Evolutionary conservation across 495 filamentous ascomycete species (phyloP).

Genomic region (Trichoderma virens): DNA sequence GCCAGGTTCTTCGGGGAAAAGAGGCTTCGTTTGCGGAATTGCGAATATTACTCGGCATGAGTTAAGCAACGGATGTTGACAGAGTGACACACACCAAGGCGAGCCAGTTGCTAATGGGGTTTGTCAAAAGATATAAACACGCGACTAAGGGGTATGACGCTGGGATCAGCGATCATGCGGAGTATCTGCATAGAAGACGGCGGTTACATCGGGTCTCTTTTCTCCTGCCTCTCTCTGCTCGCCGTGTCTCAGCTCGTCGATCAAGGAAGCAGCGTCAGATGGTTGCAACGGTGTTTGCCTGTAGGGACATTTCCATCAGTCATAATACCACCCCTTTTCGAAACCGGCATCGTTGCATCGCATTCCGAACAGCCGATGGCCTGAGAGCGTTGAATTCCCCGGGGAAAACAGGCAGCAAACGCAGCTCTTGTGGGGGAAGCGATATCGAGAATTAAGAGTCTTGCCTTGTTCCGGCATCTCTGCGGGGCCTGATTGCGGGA

Average conservation of each 20-base stretch:
- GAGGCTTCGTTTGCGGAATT: background rate
- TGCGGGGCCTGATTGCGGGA: background rate
- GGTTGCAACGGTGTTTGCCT: background rate
- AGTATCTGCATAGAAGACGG: background rate
- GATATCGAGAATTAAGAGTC: background rate
- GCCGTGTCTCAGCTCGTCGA: background rate
- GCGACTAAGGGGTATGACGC: background rate
- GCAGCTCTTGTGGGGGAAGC: background rate
- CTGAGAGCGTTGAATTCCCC: too few relatives aligned
- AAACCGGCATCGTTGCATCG: too few relatives aligned
- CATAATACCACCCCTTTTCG: background rate
- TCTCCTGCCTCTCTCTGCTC: background rate
- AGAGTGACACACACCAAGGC: background rate
- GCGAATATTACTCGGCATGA: background rate
- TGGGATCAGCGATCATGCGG: background rate
- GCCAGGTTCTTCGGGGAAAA: background rate
- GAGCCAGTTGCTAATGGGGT: background rate
- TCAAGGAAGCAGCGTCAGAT: background rate
- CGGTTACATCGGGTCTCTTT: background rate
- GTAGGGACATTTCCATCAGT: background rate
- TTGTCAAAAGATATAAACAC: background rate
- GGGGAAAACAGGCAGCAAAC: too few relatives aligned
- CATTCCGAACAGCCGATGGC: too few relatives aligned
- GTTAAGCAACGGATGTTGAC: background rate
- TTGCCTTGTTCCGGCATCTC: background rate